A percentile compares a stretch with the other conserved stretches of the same genome.
phyloP scores from a whole-genome alignment of 495 filamentous ascomycete genomes.

The Cairneyella variabilis region DNA sequence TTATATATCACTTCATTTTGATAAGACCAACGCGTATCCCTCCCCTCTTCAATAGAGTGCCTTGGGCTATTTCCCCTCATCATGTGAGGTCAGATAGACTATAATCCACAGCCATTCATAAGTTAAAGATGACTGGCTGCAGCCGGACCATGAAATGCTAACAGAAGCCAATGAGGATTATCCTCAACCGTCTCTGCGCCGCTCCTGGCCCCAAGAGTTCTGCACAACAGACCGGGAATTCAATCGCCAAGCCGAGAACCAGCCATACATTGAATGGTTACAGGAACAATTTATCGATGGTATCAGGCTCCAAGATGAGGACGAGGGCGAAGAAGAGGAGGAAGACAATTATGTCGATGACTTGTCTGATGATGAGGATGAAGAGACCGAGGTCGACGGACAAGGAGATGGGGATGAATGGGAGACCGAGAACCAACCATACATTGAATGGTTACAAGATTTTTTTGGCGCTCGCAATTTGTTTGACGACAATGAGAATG shows the following conservation, averaged over 20 bases:
- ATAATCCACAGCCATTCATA: not conserved
- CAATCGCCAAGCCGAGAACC: not conserved
- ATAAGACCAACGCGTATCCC: not conserved
- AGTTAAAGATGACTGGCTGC: not conserved
- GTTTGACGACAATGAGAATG: not conserved
- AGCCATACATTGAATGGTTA: not conserved
- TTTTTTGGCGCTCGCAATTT: not conserved
- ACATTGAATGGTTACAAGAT: not conserved
- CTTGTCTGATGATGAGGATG: too few species aligned
- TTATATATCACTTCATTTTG: not conserved
- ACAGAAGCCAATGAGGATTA: not conserved
- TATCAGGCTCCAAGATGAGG: constrained; percentile 5
- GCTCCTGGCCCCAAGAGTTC: not conserved
- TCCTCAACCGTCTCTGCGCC: not conserved
- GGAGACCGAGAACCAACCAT: not conserved
- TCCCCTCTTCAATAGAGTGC: not conserved
- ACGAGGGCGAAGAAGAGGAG: constrained; percentile 18
- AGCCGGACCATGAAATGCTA: not conserved
- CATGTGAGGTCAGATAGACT: not conserved
- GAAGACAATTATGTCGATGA: too few species aligned
- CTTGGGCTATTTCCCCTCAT: not conserved
- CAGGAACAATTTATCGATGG: not conserved
- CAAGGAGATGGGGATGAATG: not conserved
- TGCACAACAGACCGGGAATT: not conserved
- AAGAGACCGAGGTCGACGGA: not conserved